Percentiles rank a stretch among this genome's conserved stretches.
phyloP scores from a whole-genome alignment of 768 basidiomycete genomes.

The Mycena rosella region DNA sequence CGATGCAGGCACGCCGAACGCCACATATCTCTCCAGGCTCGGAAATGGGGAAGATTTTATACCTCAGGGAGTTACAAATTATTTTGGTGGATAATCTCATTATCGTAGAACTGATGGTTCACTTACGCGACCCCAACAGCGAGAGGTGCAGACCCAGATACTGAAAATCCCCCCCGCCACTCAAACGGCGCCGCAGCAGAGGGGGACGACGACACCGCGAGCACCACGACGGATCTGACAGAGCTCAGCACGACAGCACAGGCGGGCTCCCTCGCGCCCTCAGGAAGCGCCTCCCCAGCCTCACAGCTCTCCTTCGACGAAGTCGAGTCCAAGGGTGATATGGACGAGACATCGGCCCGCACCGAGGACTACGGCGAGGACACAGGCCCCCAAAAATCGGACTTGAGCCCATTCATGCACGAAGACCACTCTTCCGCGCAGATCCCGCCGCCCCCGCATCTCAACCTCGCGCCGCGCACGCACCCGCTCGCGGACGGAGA shows the following conservation, averaged over 20 bases:
- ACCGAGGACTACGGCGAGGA: not conserved
- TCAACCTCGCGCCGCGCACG: slow-evolving; percentile 23
- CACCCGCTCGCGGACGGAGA: slow-evolving; percentile 19
- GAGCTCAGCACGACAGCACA: slow-evolving; percentile 17
- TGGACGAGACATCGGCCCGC: not conserved
- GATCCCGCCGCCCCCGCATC: not conserved
- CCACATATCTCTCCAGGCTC: not conserved
- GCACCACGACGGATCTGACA: slow-evolving; percentile 19
- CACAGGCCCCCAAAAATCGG: not conserved
- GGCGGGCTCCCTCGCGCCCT: slow-evolving; percentile 21
- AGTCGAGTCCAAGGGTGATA: not conserved
- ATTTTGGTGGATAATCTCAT: not conserved
- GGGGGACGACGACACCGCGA: slow-evolving; percentile 24
- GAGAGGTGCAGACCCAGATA: not conserved
- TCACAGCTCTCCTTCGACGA: not conserved
- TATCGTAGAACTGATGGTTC: not conserved
- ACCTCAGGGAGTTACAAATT: not conserved
- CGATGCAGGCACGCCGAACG: not conserved
- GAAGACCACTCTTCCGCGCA: not conserved
- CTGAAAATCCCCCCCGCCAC: not conserved
- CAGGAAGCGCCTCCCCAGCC: not conserved
- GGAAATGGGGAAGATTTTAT: not conserved
- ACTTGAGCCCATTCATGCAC: not conserved
- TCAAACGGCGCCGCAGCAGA: not conserved
- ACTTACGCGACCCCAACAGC: not conserved